Percentiles rank a stretch among this genome's conserved stretches.
Conservation (phyloP, 352 stramenopile genomes). For the Phytophthora pistaciae region DNA sequence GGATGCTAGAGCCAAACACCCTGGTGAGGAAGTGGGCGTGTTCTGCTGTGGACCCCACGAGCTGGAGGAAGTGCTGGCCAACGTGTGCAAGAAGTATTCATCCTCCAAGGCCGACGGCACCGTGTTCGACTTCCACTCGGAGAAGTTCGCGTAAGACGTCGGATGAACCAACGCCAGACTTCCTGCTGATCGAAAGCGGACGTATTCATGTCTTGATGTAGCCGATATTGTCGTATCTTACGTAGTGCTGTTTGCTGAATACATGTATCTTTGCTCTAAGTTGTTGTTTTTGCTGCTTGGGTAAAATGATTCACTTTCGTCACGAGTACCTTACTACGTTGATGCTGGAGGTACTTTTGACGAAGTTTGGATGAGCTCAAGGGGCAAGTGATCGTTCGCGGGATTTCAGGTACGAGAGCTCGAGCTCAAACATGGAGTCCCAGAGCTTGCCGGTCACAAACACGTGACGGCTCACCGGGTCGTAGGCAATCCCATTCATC, state of each 20-base stretch:
- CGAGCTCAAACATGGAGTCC: constrained; percentile 87
- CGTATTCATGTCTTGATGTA: constrained; percentile 19
- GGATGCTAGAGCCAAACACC: constrained; percentile 43
- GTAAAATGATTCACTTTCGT: neutral
- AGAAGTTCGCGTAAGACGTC: constrained; percentile 72
- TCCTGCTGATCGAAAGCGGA: constrained; percentile 31
- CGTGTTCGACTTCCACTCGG: constrained; percentile 79
- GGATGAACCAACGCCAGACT: constrained; percentile 4
- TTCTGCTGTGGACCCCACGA: constrained; percentile 83
- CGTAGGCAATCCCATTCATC: constrained; percentile 91
- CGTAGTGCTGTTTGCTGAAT: constrained; percentile 15
- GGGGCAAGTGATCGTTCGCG: constrained; percentile 19
- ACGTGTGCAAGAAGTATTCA: constrained; percentile 72
- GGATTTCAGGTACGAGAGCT: constrained; percentile 62
- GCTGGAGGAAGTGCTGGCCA: constrained; percentile 67
- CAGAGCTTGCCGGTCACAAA: constrained; percentile 87
- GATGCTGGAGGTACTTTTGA: neutral
- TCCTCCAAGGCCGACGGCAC: constrained; percentile 54
- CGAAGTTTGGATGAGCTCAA: neutral
- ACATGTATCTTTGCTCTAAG: constrained; percentile 13
- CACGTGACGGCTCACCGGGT: constrained; percentile 65
- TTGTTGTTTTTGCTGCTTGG: neutral
- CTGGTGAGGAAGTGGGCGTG: constrained; percentile 74
- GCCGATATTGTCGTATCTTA: constrained; percentile 20
- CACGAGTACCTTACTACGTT: neutral